Evolutionary conservation across 2,329 filamentous ascomycete genomes (phyloP), one percentile per base, ranked within the genome.

Genomic region (Ceratocystis ficicola): DNA sequence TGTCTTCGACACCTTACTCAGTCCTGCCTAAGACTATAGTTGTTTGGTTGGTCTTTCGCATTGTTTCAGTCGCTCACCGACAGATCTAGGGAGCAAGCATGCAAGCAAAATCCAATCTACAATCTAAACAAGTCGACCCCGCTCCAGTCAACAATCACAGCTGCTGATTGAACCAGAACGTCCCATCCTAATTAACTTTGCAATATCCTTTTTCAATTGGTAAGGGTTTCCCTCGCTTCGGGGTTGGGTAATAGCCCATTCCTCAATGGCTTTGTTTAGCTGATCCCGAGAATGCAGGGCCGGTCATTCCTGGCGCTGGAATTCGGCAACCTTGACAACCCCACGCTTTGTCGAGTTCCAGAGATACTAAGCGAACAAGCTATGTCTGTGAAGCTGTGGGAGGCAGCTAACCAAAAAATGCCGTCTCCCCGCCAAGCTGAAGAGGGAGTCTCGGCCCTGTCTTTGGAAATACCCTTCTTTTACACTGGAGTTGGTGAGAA

Each of bases 341-440:
- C 63, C 63, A 65, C 55, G 63, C 50, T 41, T 30, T 41, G 41
- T 25, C 32, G 17, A 41, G 60, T 61, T 65, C 63, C 63, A 60
- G 61, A 12, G 36, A 41, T 41, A 41, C 36, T n/a, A 44, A 30
- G 44, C 12, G 17, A 17, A 30, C 22, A 8, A 2, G 7, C 17
- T 41, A 3, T 52, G 22, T 22, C 46, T 48, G 17, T 12, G 36
- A 41, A 41, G 36, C 36, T 41, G 25, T 20, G 36, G 2, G 62
- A 63, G 28, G 22, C 32, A 30, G 5, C 32, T 17, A n/a, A 15
- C 44, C 62, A 52, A 30, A 36, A 28, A 52, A 22, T 30, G 55
- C 15, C 55, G 8, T 5, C 12, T n/a, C 15, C 15, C 22, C 28
- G 55, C 28, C 55, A 59, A 15, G 36, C 36, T 28, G 48, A 22